These are phyloP conservation scores for Saccharomycopsis amapae DNA, from an alignment of 805 yeast species.

Conservation along the genomic window DNA sequence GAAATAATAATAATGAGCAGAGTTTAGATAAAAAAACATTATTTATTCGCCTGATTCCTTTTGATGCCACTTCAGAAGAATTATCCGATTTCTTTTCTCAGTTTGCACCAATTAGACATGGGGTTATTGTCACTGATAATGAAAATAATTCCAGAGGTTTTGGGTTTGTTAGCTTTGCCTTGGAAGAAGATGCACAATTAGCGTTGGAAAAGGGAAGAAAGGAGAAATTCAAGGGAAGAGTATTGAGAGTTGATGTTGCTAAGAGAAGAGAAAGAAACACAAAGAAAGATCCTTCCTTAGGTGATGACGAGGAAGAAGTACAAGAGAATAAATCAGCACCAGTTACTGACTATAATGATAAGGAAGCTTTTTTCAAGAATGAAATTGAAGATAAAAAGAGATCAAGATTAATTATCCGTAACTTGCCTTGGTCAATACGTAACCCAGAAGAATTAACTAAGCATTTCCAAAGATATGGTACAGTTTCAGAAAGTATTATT, in stretches of 20 bases:
- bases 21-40: background rate
- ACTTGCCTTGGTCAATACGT: constrained; percentile 93
- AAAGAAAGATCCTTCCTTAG: background rate
- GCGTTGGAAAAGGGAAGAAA: constrained; percentile 65
- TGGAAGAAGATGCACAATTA: constrained; percentile 72
- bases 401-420: constrained; percentile 82
- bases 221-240: constrained; percentile 54
- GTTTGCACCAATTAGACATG: constrained; percentile 92
- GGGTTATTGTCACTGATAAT: constrained; percentile 77
- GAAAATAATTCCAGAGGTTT: constrained; percentile 82
- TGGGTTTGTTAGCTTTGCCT: constrained; percentile 87
- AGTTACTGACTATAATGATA: constrained; percentile 10
- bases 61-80: constrained; percentile 72
- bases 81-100: constrained; percentile 82
- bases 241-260: constrained; percentile 78
- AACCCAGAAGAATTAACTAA: constrained; percentile 65
- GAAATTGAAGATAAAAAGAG: constrained; percentile 58
- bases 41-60: constrained; percentile 82
- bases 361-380: constrained; percentile 11
- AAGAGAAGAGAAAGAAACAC: constrained; percentile 74
- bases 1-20: background rate
- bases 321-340: constrained; percentile 11
- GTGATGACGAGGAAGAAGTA: constrained; percentile 11
- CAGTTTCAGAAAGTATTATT: constrained; percentile 79
- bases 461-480: constrained; percentile 70